A percentile compares a stretch with the other conserved stretches of the same genome.
These are phyloP conservation scores for Choiromyces venosus DNA, from an alignment of 495 filamentous ascomycete genomes.

Conservation along the genomic window DNA sequence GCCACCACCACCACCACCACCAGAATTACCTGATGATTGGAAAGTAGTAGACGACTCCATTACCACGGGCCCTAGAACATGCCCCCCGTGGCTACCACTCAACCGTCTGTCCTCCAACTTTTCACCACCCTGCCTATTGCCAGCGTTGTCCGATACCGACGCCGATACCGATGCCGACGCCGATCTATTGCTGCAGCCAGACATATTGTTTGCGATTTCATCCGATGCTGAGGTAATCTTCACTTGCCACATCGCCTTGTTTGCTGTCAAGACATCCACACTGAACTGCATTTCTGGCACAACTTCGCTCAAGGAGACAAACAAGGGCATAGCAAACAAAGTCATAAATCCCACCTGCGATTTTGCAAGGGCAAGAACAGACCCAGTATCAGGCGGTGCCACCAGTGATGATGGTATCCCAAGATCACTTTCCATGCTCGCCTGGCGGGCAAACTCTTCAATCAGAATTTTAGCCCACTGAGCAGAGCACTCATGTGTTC, in stretches of 20 bases:
- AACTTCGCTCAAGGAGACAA: conserved; percentile 76
- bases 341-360: conserved; percentile 95
- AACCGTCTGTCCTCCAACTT: conserved; percentile 14
- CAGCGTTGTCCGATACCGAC: neutral
- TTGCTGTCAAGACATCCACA: conserved; percentile 69
- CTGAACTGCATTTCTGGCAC: conserved; percentile 77
- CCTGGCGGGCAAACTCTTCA: conserved; percentile 89
- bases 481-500: conserved; percentile 71
- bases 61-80: conserved; percentile 36
- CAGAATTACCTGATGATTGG: neutral
- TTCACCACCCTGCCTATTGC: neutral
- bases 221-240: conserved; percentile 44
- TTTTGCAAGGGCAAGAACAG: conserved; percentile 70
- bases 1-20: neutral
- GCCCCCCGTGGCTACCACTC: conserved; percentile 26
- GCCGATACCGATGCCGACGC: conserved; percentile 1
- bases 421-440: conserved; percentile 81
- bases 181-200: conserved; percentile 12
- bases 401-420: conserved; percentile 80
- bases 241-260: conserved; percentile 66
- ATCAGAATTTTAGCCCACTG: conserved; percentile 87
- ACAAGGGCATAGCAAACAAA: conserved; percentile 85
- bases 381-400: conserved; percentile 75
- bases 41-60: conserved; percentile 31
- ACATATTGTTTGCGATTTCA: conserved; percentile 8